These are phyloP conservation scores for Trypanosoma theileri DNA, from an alignment of 208 protist species.

Conservation along the genomic window DNA sequence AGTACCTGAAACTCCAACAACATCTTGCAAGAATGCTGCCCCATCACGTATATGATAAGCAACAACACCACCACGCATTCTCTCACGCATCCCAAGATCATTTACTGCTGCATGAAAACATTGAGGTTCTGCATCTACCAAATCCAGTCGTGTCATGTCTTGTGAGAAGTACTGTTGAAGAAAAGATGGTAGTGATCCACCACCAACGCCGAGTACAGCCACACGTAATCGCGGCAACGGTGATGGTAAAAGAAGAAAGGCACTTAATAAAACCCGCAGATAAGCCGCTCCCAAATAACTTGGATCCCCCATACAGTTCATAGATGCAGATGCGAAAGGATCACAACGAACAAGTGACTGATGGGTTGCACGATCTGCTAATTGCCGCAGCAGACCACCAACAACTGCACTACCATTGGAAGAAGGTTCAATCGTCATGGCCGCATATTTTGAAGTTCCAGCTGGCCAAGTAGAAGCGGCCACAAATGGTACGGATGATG, in stretches of 20 bases:
- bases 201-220: conserved; percentile 77
- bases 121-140: conserved; percentile 80
- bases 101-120: conserved; percentile 71
- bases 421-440: conserved; percentile 65
- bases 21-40: conserved; percentile 34
- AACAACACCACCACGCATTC: conserved; percentile 40
- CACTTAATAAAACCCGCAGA: conserved; percentile 75
- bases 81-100: conserved; percentile 68
- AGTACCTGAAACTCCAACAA: conserved; percentile 7
- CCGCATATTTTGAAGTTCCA: conserved; percentile 66
- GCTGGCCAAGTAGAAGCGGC: conserved; percentile 56
- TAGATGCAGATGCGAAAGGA: conserved; percentile 35
- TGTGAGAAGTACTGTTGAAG: conserved; percentile 66
- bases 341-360: conserved; percentile 83
- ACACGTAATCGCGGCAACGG: conserved; percentile 50
- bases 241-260: conserved; percentile 59
- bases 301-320: conserved; percentile 64
- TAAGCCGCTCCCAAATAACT: conserved; percentile 76
- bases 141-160: conserved; percentile 50
- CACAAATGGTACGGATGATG: conserved; percentile 10
- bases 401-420: not conserved
- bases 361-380: conserved; percentile 67
- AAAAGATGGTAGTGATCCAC: conserved; percentile 76
- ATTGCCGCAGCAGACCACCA: conserved; percentile 33
- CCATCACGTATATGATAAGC: conserved; percentile 48